These are phyloP conservation scores for Cyclotella atomus DNA, from an alignment of 108 stramenopile genomes.

Conservation along the genomic window DNA sequence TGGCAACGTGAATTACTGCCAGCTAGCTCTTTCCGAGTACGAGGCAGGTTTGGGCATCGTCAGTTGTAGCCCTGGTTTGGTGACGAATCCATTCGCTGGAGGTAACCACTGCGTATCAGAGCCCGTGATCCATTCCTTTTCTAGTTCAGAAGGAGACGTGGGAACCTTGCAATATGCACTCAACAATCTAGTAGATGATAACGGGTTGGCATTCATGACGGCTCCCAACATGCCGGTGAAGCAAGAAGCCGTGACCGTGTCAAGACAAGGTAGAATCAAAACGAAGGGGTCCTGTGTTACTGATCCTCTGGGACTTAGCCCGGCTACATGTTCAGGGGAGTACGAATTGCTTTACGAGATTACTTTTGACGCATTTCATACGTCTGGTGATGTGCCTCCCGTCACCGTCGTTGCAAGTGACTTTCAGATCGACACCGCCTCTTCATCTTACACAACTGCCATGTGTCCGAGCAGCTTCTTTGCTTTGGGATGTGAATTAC, in stretches of 20 bases:
- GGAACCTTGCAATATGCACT: conserved; percentile 49
- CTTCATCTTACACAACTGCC: conserved; percentile 27
- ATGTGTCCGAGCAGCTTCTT: conserved; percentile 35
- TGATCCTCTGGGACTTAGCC: conserved; percentile 15
- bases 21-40: conserved; percentile 51
- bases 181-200: conserved; percentile 52
- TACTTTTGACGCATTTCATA: conserved; percentile 64
- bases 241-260: conserved; percentile 38
- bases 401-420: conserved; percentile 39
- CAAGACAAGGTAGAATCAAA: conserved; percentile 44
- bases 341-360: conserved; percentile 67
- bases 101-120: conserved; percentile 53
- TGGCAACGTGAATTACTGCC: conserved; percentile 59
- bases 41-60: conserved; percentile 38
- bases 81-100: conserved; percentile 40
- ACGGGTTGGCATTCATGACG: conserved; percentile 55
- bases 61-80: conserved; percentile 54
- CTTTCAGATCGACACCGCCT: conserved; percentile 35
- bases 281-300: conserved; percentile 46
- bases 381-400: conserved; percentile 77
- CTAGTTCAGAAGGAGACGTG: conserved; percentile 35
- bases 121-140: conserved; percentile 31
- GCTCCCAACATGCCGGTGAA: conserved; percentile 31
- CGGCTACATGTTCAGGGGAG: conserved; percentile 52
- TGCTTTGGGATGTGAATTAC: conserved; percentile 38